Percentiles rank a stretch among this genome's conserved stretches.
phyloP scores from a whole-genome alignment of 148 eudicot genomes.

The Rhododendron ferrugineum region DNA sequence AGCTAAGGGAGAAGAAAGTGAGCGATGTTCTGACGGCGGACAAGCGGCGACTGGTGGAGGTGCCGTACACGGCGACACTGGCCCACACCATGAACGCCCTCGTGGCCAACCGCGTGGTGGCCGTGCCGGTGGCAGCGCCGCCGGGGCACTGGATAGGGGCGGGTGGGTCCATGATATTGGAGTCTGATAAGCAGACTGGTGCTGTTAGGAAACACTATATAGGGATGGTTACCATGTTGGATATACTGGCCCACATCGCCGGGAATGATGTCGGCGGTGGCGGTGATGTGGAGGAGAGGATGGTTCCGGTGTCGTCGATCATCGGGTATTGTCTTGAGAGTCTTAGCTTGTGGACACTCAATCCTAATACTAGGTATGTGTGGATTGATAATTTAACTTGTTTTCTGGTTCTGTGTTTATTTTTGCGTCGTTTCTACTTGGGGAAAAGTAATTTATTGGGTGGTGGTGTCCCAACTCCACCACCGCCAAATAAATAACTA shows the following conservation, averaged over 20 bases:
- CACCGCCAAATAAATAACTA: too few relatives aligned
- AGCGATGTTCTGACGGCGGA: slow-evolving; percentile 36
- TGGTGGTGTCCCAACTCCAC: not conserved
- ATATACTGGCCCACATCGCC: slow-evolving; percentile 72
- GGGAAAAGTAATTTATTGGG: not conserved
- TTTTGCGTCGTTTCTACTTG: not conserved
- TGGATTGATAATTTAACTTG: not conserved
- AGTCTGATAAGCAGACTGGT: slow-evolving; percentile 79
- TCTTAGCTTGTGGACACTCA: slow-evolving; percentile 89
- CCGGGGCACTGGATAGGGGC: slow-evolving; percentile 98
- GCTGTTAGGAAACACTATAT: slow-evolving; percentile 74
- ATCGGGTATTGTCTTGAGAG: slow-evolving; percentile 84
- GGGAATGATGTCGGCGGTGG: slow-evolving; percentile 26
- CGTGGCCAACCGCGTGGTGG: slow-evolving; percentile 67
- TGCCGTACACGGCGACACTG: slow-evolving; percentile 75
- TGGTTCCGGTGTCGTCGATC: slow-evolving; percentile 76
- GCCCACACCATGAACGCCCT: slow-evolving; percentile 74
- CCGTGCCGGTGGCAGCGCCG: slow-evolving; percentile 90
- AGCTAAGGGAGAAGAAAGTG: slow-evolving; percentile 42
- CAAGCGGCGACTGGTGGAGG: slow-evolving; percentile 73
- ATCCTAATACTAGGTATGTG: slow-evolving; percentile 58
- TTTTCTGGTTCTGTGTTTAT: not conserved
- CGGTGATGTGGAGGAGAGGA: slow-evolving; percentile 31
- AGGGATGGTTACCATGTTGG: slow-evolving; percentile 93
- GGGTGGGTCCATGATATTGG: slow-evolving; percentile 95